phyloP scores from a whole-genome alignment of 2,329 filamentous ascomycete species.

The Zasmidium cellare region DNA sequence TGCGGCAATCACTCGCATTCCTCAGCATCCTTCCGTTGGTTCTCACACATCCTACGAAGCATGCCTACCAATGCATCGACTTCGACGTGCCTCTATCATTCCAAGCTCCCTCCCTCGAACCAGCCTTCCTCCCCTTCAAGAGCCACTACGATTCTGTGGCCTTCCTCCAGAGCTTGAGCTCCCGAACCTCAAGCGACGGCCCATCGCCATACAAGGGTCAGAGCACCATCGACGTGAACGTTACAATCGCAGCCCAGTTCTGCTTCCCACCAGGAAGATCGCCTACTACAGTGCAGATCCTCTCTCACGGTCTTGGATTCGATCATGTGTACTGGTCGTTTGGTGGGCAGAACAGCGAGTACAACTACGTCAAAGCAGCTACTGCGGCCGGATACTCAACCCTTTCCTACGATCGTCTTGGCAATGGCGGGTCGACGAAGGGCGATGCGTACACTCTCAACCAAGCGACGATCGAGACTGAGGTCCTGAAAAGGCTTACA shows the following conservation, averaged over 20 bases:
- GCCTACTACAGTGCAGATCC: slow-evolving; percentile 12
- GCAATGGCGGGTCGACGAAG: slow-evolving; percentile 18
- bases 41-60: neutral
- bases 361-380: slow-evolving; percentile 20
- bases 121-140: slow-evolving; percentile 15
- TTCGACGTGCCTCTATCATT: slow-evolving; percentile 12
- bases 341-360: slow-evolving; percentile 15
- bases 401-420: slow-evolving; percentile 21
- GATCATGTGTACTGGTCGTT: slow-evolving; percentile 23
- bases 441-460: slow-evolving; percentile 19
- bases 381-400: slow-evolving; percentile 19
- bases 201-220: slow-evolving; percentile 10
- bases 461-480: slow-evolving; percentile 16
- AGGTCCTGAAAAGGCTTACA: slow-evolving; percentile 17
- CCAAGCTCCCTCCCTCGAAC: slow-evolving; percentile 8
- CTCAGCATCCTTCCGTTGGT: neutral
- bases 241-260: slow-evolving; percentile 19
- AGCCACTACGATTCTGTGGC: slow-evolving; percentile 18
- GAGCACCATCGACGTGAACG: slow-evolving; percentile 11
- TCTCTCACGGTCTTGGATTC: slow-evolving; percentile 25
- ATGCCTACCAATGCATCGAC: slow-evolving; percentile 11
- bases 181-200: slow-evolving; percentile 4
- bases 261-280: slow-evolving; percentile 10
- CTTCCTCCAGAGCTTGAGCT: slow-evolving; percentile 10
- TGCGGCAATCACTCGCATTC: neutral